Conservation (phyloP, 176 grass and related monocot genomes). For the Ananas comosus region DNA sequence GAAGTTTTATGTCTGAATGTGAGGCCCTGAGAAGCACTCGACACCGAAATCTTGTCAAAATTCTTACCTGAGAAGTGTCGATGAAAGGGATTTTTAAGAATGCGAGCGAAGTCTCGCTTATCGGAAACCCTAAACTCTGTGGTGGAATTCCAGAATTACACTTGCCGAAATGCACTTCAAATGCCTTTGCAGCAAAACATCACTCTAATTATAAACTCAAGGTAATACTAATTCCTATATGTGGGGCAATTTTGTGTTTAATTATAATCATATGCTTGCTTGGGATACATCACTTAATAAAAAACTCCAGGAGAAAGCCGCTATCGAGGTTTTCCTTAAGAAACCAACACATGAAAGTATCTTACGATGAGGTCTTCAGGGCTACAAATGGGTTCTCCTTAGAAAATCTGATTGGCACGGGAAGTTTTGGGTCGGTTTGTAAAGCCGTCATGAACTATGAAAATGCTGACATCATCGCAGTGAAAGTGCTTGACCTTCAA, state of each 20-base stretch:
- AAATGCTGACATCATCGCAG: neutral
- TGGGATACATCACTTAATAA: neutral
- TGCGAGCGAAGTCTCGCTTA: neutral
- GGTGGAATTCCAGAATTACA: slow-evolving; percentile 2
- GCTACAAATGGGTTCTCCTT: neutral
- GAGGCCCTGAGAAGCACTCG: neutral
- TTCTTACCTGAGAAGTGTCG: slow-evolving; percentile 1
- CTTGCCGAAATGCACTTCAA: neutral
- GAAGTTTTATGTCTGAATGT: neutral
- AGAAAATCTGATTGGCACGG: neutral
- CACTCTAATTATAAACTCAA: neutral
- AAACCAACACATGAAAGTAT: neutral
- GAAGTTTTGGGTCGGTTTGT: neutral
- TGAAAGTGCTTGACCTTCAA: neutral
- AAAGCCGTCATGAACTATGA: too few species aligned
- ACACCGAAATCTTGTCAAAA: neutral
- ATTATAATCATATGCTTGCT: neutral
- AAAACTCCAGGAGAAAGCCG: neutral
- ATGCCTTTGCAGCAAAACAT: neutral
- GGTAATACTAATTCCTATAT: neutral
- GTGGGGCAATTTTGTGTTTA: neutral
- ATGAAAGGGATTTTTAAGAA: neutral
- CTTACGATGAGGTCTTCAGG: neutral
- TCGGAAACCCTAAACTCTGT: neutral
- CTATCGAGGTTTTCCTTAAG: neutral